Base-by-base conservation (phyloP, 345 rosid genomes). In the Reutealis trisperma region DNA sequence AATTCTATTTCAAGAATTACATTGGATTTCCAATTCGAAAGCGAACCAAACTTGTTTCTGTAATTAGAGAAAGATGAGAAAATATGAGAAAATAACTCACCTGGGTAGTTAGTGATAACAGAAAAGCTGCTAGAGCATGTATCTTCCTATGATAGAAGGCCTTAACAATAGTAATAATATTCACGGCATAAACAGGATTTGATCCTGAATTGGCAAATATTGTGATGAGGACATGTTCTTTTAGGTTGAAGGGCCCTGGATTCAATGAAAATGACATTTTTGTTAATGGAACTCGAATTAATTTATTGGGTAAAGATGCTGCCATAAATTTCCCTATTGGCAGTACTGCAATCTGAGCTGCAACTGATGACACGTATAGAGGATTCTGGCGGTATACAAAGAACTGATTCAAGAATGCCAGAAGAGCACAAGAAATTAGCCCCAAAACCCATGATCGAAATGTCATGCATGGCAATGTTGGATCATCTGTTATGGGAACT, bases 181-280 rank as follows among this genome's bases (percentile, higher is more conserved):
- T 62, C 14, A 87, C 81, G 1, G 93, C 88, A 67, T 79, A 84
- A 15, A 81, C 86, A 8, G 62, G 4, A 6, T 30, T 85, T 5
- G 89, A 86, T 37, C 93, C 89, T 0, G 87, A 64, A 67, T 81
- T 85, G 2, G 88, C 85, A 3, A 87, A 87, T 59, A 89, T 87
- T 19, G 91, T 87, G 78, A 87, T 82, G 14, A 89, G 80, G 32
- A 86, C 89, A 67, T 87, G 91, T 65, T 89, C 93, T 71, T 87
- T 89, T 19, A 86, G 34, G 80, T 84, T 89, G 78, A 87, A 89
- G 24, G 89, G 93, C 65, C 90, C 93, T 47, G 91, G 89, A 81
- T 85, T 87, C 71, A 87, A 63, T 12, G 88, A 85, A 61, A 86
- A 82, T 0, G 86, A 75, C 85, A 84, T 85, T 47, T 78, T 82